phyloP scores from a whole-genome alignment of 2,329 filamentous ascomycete species.

The Pseudogymnoascus sp. region DNA sequence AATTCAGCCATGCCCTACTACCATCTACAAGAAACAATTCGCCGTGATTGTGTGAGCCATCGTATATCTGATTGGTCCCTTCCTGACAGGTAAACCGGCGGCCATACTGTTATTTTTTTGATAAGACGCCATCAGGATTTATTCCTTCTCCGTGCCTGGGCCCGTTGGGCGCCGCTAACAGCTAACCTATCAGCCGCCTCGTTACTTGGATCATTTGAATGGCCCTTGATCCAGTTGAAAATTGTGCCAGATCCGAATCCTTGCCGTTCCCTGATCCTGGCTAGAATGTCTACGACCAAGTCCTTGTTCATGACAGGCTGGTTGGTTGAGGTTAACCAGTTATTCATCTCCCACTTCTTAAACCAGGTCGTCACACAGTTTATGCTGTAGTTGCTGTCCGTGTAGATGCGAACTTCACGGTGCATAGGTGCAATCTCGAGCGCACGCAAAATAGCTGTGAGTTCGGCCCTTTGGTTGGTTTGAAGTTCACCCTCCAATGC shows the following conservation, averaged over 20 bases:
- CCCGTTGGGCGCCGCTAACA: slow-evolving; percentile 47
- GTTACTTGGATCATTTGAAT: slow-evolving; percentile 65
- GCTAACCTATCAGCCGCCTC: slow-evolving; percentile 71
- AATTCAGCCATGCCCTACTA: slow-evolving; percentile 5
- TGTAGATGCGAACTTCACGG: slow-evolving; percentile 65
- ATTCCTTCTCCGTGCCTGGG: neutral
- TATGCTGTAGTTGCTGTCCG: slow-evolving; percentile 87
- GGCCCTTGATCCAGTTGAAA: slow-evolving; percentile 88
- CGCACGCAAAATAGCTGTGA: slow-evolving; percentile 78
- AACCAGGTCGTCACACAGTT: slow-evolving; percentile 84
- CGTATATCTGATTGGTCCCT: neutral
- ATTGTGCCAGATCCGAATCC: slow-evolving; percentile 50
- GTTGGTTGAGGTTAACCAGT: slow-evolving; percentile 65
- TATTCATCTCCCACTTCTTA: slow-evolving; percentile 61
- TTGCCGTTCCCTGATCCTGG: slow-evolving; percentile 61
- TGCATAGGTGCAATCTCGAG: slow-evolving; percentile 63
- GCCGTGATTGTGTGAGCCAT: neutral
- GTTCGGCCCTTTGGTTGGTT: slow-evolving; percentile 93
- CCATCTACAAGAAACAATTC: neutral
- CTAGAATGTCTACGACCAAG: slow-evolving; percentile 63
- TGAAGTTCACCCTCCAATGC: slow-evolving; percentile 41
- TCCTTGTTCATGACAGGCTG: slow-evolving; percentile 80
- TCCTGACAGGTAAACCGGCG: too few species aligned
- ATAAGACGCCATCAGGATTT: neutral
- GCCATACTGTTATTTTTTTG: neutral